Evolutionary conservation across 2,329 filamentous ascomycete genomes (phyloP).

Genomic region (Sporothrix sp.): DNA sequence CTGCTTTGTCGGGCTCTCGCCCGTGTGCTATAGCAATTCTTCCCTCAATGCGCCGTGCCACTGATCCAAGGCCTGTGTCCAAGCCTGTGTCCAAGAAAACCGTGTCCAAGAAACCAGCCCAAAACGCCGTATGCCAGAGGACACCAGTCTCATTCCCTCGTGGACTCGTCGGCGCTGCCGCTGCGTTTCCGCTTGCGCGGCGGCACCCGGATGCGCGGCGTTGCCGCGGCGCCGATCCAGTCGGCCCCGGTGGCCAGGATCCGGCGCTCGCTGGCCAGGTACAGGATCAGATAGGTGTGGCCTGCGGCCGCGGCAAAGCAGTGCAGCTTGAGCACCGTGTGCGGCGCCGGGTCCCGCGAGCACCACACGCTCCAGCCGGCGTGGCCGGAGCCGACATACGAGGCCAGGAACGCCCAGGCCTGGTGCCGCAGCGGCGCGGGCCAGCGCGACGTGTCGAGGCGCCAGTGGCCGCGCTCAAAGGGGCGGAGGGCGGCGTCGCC

Average conservation of each 20-base stretch:
- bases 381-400: constrained; percentile 47
- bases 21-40: not conserved
- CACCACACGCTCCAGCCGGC: constrained; percentile 62
- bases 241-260: constrained; percentile 46
- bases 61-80: too few relatives aligned
- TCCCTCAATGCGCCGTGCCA: not conserved
- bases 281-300: constrained; percentile 67
- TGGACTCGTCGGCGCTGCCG: not conserved
- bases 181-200: constrained; percentile 17
- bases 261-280: constrained; percentile 56
- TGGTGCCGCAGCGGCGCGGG: constrained; percentile 33
- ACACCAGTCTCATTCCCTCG: not conserved
- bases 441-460: constrained; percentile 51
- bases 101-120: not conserved
- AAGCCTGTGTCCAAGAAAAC: too few relatives aligned
- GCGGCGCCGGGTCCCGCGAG: constrained; percentile 33
- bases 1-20: not conserved
- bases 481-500: constrained; percentile 33
- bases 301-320: constrained; percentile 67
- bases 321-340: constrained; percentile 51
- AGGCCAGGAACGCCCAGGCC: constrained; percentile 53
- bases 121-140: too few relatives aligned
- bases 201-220: constrained; percentile 38
- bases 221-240: constrained; percentile 59
- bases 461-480: constrained; percentile 73